A percentile compares a stretch with the other conserved stretches of the same genome.
Conservation (phyloP, 2,329 filamentous ascomycete genomes). For the Ilyonectria robusta region DNA sequence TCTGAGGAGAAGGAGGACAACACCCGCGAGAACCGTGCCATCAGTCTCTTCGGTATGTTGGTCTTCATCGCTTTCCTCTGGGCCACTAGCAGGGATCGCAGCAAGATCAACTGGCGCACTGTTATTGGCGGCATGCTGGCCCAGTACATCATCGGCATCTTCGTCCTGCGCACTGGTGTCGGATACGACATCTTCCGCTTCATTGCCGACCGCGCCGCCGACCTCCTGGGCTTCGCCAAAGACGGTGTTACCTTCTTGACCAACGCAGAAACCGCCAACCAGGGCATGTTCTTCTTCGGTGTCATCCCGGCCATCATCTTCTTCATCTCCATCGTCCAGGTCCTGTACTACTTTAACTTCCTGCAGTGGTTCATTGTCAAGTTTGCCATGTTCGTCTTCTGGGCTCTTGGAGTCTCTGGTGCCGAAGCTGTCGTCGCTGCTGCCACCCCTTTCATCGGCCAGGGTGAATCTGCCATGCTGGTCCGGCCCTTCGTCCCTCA, state of each 20-base stretch:
- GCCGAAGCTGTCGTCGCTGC: slow-evolving; percentile 95
- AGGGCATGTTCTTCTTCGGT: slow-evolving; percentile 79
- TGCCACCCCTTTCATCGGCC: slow-evolving; percentile 93
- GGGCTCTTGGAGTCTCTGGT: slow-evolving; percentile 87
- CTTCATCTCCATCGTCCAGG: slow-evolving; percentile 93
- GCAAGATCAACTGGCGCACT: slow-evolving; percentile 77
- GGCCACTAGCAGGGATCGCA: slow-evolving; percentile 79
- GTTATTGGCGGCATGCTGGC: slow-evolving; percentile 91
- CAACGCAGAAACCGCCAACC: slow-evolving; percentile 57
- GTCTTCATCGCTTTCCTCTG: slow-evolving; percentile 80
- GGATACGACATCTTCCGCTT: slow-evolving; percentile 95
- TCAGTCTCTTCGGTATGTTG: slow-evolving; percentile 83
- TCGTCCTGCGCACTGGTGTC: slow-evolving; percentile 84
- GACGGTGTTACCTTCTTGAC: slow-evolving; percentile 81
- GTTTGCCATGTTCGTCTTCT: slow-evolving; percentile 93
- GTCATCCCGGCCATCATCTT: slow-evolving; percentile 96
- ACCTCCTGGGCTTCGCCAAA: slow-evolving; percentile 81
- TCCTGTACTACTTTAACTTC: slow-evolving; percentile 84
- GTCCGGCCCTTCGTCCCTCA: slow-evolving; percentile 89
- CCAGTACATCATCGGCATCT: slow-evolving; percentile 90
- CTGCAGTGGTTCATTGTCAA: slow-evolving; percentile 93
- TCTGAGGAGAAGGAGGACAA: slow-evolving; percentile 81
- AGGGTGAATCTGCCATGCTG: slow-evolving; percentile 94
- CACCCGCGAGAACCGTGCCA: slow-evolving; percentile 82
- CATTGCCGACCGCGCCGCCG: slow-evolving; percentile 80